Base-by-base conservation (phyloP, 2,329 filamentous ascomycete species). In the Rhynchosporium secalis region DNA sequence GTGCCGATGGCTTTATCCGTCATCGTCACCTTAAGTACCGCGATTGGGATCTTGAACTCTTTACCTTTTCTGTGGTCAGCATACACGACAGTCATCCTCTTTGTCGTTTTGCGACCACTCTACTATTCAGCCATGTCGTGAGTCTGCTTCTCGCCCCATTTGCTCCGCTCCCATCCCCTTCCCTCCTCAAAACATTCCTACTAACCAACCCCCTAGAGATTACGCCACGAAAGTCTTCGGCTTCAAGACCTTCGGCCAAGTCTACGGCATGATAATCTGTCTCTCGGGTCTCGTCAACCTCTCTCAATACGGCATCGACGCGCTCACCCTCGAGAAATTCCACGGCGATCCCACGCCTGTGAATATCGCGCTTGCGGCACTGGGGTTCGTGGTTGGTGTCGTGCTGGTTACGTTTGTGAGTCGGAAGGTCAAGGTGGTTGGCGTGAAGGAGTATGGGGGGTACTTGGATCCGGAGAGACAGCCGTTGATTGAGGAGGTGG, bases 81-180 rank as follows among this genome's bases (percentile, higher is more conserved):
- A 1, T 56, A 62, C 41, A 51, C 29, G 36, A 60, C 56, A 38
- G 56, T 62, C 8, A 40, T 54, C 29, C 61, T 62, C 1, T 62
- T 62, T 31, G 61, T 60, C 5, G 3, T 62, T 12, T 43, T 62
- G 3, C 41, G 61, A 12, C 61, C 56, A 33, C 56, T 62, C 7
- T 62, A 62, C 48, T 62, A 62, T 45, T 60, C 61, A 33, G 61
- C 61, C 10, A 62, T 62, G 61, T 62, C 61, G 61, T 62, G 56
- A 56, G 61, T 62, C 33, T 45, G 8, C 1, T n/a, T 28, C 40
- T 10, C 29, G 20, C 28, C 20, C 20, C 20, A 20, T 20, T 20
- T 20, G 20, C 20, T 20, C 20, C 20, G 1, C 20, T 20, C 20
- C 20, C 20, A 20, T 15, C 31, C 33, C 40, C 36, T 38, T n/a